Conservation (phyloP, 163 green algal genomes). For the Scenedesmus sp. region DNA sequence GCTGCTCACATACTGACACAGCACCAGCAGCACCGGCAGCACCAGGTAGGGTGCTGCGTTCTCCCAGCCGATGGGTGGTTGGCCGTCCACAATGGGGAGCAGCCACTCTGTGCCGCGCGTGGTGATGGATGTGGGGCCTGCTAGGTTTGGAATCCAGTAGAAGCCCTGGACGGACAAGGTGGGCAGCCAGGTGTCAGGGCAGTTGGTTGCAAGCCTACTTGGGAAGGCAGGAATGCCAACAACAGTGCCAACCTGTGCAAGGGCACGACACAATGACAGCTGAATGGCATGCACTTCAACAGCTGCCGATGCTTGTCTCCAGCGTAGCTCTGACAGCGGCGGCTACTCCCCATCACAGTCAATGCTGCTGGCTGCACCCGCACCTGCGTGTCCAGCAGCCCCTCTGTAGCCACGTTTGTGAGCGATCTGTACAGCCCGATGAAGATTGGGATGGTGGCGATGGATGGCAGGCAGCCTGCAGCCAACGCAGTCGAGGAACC, state of each 20-base stretch:
- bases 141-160: slow-evolving; percentile 91
- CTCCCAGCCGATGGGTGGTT: slow-evolving; percentile 90
- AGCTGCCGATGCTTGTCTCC: background rate
- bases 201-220: too few species aligned
- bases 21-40: slow-evolving; percentile 87
- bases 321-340: background rate
- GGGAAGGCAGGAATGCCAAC: background rate
- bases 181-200: too few species aligned
- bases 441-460: slow-evolving; percentile 96
- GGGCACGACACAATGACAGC: background rate
- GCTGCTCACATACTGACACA: slow-evolving; percentile 81
- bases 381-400: slow-evolving; percentile 80
- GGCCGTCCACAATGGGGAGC: slow-evolving; percentile 86
- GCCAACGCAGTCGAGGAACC: background rate
- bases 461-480: slow-evolving; percentile 90
- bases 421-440: slow-evolving; percentile 96
- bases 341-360: too few species aligned
- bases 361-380: background rate
- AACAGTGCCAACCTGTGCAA: background rate
- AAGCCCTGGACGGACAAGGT: slow-evolving; percentile 75
- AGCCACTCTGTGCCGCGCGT: slow-evolving; percentile 85
- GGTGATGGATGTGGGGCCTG: slow-evolving; percentile 68
- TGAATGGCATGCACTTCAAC: background rate
- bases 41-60: slow-evolving; percentile 82
- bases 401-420: slow-evolving; percentile 82